A percentile compares a stretch with the other conserved stretches of the same genome.
These are phyloP conservation scores for Solanum ossicruentum DNA, from an alignment of 257 asterid species.

Conservation along the genomic window DNA sequence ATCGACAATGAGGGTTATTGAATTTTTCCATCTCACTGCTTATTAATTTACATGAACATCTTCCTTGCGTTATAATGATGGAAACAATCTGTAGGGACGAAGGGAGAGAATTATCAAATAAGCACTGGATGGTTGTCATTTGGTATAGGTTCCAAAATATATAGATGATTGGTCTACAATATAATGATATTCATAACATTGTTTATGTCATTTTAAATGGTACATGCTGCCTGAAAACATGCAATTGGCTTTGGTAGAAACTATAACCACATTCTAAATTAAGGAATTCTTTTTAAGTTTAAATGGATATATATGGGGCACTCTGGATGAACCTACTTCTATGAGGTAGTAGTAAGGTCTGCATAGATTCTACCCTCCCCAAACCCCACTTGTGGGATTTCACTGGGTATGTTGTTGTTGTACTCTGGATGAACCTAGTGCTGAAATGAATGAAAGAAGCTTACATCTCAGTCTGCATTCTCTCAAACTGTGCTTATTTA, in stretches of 20 bases:
- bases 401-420: no score
- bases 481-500: background rate
- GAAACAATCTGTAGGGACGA: background rate
- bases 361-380: no score
- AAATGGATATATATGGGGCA: background rate
- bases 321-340: background rate
- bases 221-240: background rate
- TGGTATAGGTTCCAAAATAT: background rate
- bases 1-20: constrained; percentile 81
- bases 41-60: background rate
- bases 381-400: no score
- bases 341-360: no score
- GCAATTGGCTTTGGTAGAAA: background rate
- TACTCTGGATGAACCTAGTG: background rate
- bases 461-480: background rate
- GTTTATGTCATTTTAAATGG: background rate
- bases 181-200: background rate
- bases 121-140: background rate
- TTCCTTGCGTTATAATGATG: background rate
- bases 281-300: background rate
- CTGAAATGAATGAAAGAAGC: background rate
- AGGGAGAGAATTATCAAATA: background rate
- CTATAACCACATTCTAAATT: background rate
- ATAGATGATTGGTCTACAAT: background rate
- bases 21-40: background rate